A percentile compares a stretch with the other conserved stretches of the same genome.
phyloP scores from a whole-genome alignment of 2,329 filamentous ascomycete genomes.

The Biscogniauxia sp. region DNA sequence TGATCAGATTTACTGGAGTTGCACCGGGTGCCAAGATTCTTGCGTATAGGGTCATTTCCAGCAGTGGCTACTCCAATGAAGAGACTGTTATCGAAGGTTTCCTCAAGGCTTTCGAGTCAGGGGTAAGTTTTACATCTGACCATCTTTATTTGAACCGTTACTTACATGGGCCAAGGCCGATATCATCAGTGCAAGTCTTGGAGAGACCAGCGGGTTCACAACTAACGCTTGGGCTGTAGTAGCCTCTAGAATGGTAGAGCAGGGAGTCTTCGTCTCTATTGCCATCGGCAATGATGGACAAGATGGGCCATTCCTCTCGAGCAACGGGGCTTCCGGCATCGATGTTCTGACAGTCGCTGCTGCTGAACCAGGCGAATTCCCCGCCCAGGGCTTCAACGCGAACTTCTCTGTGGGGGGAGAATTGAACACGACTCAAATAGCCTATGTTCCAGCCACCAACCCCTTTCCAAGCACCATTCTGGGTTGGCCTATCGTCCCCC shows the following conservation, averaged over 20 bases:
- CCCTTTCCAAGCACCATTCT: slow-evolving; percentile 24
- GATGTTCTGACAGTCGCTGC: slow-evolving; percentile 26
- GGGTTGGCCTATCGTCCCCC: slow-evolving; percentile 25
- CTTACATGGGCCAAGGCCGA: slow-evolving; percentile 15
- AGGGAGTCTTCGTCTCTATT: slow-evolving; percentile 27
- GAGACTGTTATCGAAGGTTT: slow-evolving; percentile 24
- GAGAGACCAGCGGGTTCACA: slow-evolving; percentile 21
- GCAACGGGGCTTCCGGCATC: slow-evolving; percentile 26
- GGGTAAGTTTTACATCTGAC: slow-evolving; percentile 8
- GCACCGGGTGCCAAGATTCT: slow-evolving; percentile 24
- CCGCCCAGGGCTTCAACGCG: slow-evolving; percentile 19
- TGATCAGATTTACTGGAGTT: slow-evolving; percentile 22
- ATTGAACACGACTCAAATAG: slow-evolving; percentile 23
- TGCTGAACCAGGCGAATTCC: slow-evolving; percentile 19
- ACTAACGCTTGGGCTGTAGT: slow-evolving; percentile 43
- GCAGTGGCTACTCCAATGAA: slow-evolving; percentile 20
- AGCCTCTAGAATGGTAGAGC: slow-evolving; percentile 38
- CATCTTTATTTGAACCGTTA: background rate
- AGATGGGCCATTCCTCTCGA: slow-evolving; percentile 24
- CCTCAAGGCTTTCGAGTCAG: slow-evolving; percentile 23
- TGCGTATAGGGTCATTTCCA: slow-evolving; percentile 23
- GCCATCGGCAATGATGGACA: slow-evolving; percentile 23
- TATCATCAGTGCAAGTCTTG: slow-evolving; percentile 24
- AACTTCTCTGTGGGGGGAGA: slow-evolving; percentile 20
- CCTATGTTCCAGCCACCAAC: slow-evolving; percentile 21